Base-by-base conservation (phyloP, 2,329 filamentous ascomycete genomes). In the Blastomyces parvus region DNA sequence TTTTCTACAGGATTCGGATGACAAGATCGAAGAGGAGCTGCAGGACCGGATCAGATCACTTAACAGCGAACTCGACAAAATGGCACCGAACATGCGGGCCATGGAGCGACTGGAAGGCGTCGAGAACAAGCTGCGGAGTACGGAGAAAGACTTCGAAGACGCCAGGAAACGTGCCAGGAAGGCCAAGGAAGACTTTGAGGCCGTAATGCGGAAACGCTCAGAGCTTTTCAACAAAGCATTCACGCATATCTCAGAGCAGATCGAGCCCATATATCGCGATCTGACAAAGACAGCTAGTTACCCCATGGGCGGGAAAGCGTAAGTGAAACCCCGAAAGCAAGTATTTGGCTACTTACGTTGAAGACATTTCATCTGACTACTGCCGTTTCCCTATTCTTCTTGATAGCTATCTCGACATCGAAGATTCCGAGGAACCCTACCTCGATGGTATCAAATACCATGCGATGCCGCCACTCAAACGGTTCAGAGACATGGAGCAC, bases 401-500 rank as follows among this genome's bases (percentile, higher is more conserved):
- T 52, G 4, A 55, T 66, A 80, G 78, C 0, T 96, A 96, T 73
- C 86, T 99, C 58, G 92, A 97, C 72, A 92, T 95, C 74, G 92
- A 96, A 74, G 93, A 99, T 74, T 90, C 88, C n/a, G 91, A 96
- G 67, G 93, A 96, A 71, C 94, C 94, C 0, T 99, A 97, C 75
- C 84, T 97, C 3, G 91, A 90, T 50, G 94, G 94, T 40, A 91
- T 99, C 77, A 97, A 96, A 73, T 99, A 99, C 77, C 92, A 97
- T 74, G 95, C 94, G 66, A 99, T 97, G 92, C 94, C 94, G 25
- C 94, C 94, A 1, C 85, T 97, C 66, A 99, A 99, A 80, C 91
- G 94, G 56, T 99, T 99, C 84, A 86, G 94, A 70, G 95, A 99
- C 75, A 99, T 99, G 94, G 94, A 99, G 76, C 94, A 97, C 74